phyloP scores from a whole-genome alignment of 495 filamentous ascomycete species.

The Xylaria venustula region DNA sequence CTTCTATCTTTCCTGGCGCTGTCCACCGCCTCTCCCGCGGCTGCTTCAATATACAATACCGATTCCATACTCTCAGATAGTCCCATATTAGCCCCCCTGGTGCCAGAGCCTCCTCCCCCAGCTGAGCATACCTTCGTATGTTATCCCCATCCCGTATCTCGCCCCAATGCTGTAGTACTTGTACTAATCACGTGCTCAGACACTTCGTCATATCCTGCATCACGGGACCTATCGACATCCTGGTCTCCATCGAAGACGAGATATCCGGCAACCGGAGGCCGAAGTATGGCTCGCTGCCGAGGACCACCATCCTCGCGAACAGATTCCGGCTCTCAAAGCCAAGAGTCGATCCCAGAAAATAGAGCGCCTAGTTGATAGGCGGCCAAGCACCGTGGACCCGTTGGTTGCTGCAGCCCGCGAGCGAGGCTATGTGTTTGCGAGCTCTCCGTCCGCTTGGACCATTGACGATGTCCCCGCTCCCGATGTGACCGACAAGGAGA shows the following conservation, averaged over 20 bases:
- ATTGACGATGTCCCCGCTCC: slow-evolving; percentile 76
- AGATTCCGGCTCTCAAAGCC: slow-evolving; percentile 46
- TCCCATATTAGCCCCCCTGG: slow-evolving; percentile 31
- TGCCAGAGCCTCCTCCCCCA: slow-evolving; percentile 37
- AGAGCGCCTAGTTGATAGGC: slow-evolving; percentile 78
- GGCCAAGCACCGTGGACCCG: slow-evolving; percentile 68
- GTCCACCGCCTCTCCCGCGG: slow-evolving; percentile 39
- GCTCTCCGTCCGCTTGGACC: slow-evolving; percentile 74
- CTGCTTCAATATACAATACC: slow-evolving; percentile 29
- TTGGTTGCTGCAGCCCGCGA: slow-evolving; percentile 67
- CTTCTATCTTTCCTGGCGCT: slow-evolving; percentile 64
- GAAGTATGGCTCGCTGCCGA: slow-evolving; percentile 63
- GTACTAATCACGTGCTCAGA: slow-evolving; percentile 43
- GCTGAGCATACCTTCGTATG: slow-evolving; percentile 53
- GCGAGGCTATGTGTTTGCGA: slow-evolving; percentile 56
- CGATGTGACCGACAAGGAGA: slow-evolving; percentile 82
- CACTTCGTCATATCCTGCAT: slow-evolving; percentile 85
- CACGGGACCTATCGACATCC: slow-evolving; percentile 77
- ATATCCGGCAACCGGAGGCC: slow-evolving; percentile 62
- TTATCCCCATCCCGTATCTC: background rate
- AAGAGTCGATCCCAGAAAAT: slow-evolving; percentile 65
- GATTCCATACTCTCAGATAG: slow-evolving; percentile 33
- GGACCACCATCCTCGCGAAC: slow-evolving; percentile 53
- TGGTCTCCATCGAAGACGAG: slow-evolving; percentile 68
- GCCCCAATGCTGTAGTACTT: background rate